Evolutionary conservation across 1,139 yeast genomes (phyloP), one percentile per base, ranked within the genome.

Genomic region (Yamadazyma sp.): DNA sequence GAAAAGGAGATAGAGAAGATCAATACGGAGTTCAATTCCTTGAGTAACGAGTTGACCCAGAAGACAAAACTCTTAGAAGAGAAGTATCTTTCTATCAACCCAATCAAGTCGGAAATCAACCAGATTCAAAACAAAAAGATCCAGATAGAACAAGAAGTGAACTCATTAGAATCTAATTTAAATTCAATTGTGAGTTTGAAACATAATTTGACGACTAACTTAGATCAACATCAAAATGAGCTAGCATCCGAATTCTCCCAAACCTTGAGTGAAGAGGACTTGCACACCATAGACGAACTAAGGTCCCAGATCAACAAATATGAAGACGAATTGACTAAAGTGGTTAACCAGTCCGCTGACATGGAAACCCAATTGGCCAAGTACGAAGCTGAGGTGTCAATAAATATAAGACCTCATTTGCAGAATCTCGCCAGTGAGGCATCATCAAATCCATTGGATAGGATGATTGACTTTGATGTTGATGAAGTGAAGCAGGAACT

Each of bases 311-410:
- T 86, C 4, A 62, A 70, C 2, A 46, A 49, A 4, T 42, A 67
- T 3, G 83, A 77, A 46, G 54, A 51, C 8, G 53, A 65, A 24
- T 64, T 80, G 37, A 72, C 73, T 43, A 51, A 56, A 3, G 54
- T 75, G 0, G 72, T 73, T 0, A 70, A 68, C 8, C 54, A 67
- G 35, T 61, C 81, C 20, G 61, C 77, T 2, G 71, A 64, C 6
- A 46, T 79, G 15, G 86, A 84, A 41, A 62, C 79, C 6, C 62
- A 64, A 15, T 61, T 77, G n/a, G 71, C 80, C 1, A 59, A 64
- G 4, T 54, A 77, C 20, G 78, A 78, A 38, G 73, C 86, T 4
- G 89, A 83, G 46, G 58, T 87, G 35, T 61, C 67, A 12, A 80
- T 80, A 33, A 82, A 75, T 38, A 64, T 54, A 37, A 49, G 45